Conservation (phyloP, 2,329 filamentous ascomycete species). For the Rosellinia necatrix region DNA sequence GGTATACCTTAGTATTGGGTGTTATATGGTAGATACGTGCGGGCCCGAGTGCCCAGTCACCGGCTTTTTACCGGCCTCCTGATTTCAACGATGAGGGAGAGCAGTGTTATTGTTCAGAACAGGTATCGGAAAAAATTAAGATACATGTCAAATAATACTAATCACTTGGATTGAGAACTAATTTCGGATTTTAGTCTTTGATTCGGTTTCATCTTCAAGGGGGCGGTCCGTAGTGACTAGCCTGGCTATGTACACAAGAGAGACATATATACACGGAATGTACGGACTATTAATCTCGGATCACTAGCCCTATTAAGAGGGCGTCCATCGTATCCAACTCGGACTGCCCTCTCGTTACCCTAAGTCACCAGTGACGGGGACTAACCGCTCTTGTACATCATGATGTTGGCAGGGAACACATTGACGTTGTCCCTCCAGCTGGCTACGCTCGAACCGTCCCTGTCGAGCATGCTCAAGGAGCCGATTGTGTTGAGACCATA, state of each 20-base stretch:
- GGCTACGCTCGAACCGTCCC: constrained; percentile 39
- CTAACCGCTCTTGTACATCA: constrained; percentile 39
- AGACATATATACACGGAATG: constrained; percentile 26
- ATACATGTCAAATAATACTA: too few species aligned
- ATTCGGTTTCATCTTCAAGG: constrained; percentile 11
- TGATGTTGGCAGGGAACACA: constrained; percentile 40
- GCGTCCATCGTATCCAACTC: not conserved
- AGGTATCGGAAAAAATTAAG: too few species aligned
- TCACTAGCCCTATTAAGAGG: constrained; percentile 8
- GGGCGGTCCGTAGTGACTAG: not conserved
- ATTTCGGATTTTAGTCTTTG: not conserved
- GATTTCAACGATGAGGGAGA: too few species aligned
- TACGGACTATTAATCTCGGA: not conserved
- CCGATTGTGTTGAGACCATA: constrained; percentile 55
- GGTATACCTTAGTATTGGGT: too few species aligned
- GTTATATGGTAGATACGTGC: too few species aligned
- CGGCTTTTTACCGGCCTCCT: too few species aligned
- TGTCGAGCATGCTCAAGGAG: constrained; percentile 45
- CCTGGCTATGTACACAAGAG: constrained; percentile 20
- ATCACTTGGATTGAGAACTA: too few species aligned
- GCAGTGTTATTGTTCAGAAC: too few species aligned
- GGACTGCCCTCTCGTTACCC: not conserved
- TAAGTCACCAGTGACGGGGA: not conserved
- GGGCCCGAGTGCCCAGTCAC: too few species aligned
- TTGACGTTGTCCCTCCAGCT: constrained; percentile 41